Percentiles rank a stretch among this genome's conserved stretches.
Conservation (phyloP, 306 rosid species). For the Medicago ruthenica region DNA sequence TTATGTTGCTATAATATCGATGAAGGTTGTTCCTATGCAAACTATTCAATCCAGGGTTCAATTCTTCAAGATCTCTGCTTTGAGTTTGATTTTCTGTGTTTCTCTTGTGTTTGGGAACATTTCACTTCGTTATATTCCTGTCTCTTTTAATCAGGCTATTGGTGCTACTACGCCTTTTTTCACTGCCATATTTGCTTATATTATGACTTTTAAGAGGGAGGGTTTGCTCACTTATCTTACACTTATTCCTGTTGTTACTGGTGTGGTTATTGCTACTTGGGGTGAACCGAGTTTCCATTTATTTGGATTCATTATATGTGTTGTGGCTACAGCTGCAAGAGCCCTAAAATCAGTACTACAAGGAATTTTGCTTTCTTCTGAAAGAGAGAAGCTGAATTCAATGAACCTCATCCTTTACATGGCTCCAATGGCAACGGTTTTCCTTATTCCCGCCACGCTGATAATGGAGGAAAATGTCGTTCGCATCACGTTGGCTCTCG, state of each 20-base stretch:
- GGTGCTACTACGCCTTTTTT: conserved; percentile 99
- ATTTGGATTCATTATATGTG: conserved; percentile 86
- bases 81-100: conserved; percentile 85
- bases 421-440: conserved; percentile 98
- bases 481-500: conserved; percentile 96
- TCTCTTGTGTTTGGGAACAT: conserved; percentile 95
- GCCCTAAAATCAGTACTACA: conserved; percentile 95
- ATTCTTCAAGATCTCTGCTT: conserved; percentile 90
- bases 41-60: conserved; percentile 93
- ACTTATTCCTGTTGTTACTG: conserved; percentile 96
- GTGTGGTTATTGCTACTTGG: conserved; percentile 90
- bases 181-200: conserved; percentile 93
- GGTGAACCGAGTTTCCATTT: conserved; percentile 99
- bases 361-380: conserved; percentile 97
- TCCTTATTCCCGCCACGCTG: conserved; percentile 96
- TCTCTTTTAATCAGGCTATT: conserved; percentile 92
- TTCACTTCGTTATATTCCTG: conserved; percentile 88
- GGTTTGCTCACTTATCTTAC: conserved; percentile 97
- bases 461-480: conserved; percentile 97
- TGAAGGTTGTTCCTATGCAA: conserved; percentile 96
- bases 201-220: conserved; percentile 90
- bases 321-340: conserved; percentile 98
- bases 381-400: conserved; percentile 98
- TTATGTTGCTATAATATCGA: conserved; percentile 95
- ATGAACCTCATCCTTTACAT: conserved; percentile 98